These are phyloP conservation scores for Lactarius deliciosus DNA, from an alignment of 768 basidiomycete species.

Conservation along the genomic window DNA sequence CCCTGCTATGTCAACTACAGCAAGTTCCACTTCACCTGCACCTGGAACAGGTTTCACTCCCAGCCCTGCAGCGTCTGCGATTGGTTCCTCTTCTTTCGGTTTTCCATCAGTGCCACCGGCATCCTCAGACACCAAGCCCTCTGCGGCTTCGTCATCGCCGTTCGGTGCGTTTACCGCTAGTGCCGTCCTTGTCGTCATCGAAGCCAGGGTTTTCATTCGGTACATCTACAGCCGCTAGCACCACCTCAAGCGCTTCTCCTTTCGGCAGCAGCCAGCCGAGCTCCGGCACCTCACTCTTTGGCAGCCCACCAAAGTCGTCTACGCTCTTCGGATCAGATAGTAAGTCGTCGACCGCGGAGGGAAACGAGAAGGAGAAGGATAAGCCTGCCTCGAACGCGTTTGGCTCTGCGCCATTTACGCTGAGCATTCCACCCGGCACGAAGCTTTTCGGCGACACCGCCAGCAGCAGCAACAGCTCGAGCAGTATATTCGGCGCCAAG, in stretches of 20 bases:
- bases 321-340: slow-evolving; percentile 13
- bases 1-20: slow-evolving; percentile 31
- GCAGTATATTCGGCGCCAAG: slow-evolving; percentile 25
- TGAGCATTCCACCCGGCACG: slow-evolving; percentile 8
- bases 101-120: slow-evolving; percentile 11
- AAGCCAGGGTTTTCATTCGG: slow-evolving; percentile 27
- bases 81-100: slow-evolving; percentile 28
- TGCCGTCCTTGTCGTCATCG: neutral
- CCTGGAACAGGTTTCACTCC: slow-evolving; percentile 29
- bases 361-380: slow-evolving; percentile 15
- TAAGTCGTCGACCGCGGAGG: slow-evolving; percentile 1
- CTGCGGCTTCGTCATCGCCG: neutral
- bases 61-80: slow-evolving; percentile 19
- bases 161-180: slow-evolving; percentile 5
- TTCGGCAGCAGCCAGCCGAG: slow-evolving; percentile 12
- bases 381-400: neutral
- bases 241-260: slow-evolving; percentile 8
- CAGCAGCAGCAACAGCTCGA: neutral
- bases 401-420: slow-evolving; percentile 4
- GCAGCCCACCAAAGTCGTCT: slow-evolving; percentile 15
- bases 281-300: slow-evolving; percentile 7
- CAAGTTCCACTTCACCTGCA: slow-evolving; percentile 35
- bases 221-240: neutral
- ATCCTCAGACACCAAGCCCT: slow-evolving; percentile 17
- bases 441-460: slow-evolving; percentile 16